These are phyloP conservation scores for Fusarium torreyae DNA, from an alignment of 2,329 filamentous ascomycete genomes.

Conservation along the genomic window DNA sequence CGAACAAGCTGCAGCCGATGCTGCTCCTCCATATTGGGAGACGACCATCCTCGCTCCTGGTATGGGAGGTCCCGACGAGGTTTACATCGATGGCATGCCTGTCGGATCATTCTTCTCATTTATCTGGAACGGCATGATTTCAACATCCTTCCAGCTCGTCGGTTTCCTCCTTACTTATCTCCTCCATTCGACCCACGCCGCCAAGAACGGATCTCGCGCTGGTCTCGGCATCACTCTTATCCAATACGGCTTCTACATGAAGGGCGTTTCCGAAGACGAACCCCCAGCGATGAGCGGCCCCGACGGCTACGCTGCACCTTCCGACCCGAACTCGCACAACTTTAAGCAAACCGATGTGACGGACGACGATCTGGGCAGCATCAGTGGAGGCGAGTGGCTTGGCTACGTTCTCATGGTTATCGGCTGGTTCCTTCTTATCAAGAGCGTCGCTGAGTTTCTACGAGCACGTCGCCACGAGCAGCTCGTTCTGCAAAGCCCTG, in stretches of 20 bases:
- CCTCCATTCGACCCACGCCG: slow-evolving; percentile 96
- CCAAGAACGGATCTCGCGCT: slow-evolving; percentile 96
- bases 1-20: slow-evolving; percentile 96
- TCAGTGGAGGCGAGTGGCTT: slow-evolving; percentile 87
- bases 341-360: slow-evolving; percentile 83
- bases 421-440: slow-evolving; percentile 97
- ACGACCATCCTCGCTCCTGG: slow-evolving; percentile 97
- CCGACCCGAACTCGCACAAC: slow-evolving; percentile 90
- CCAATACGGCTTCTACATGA: slow-evolving; percentile 98
- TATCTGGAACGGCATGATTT: slow-evolving; percentile 95
- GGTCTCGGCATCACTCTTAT: slow-evolving; percentile 96
- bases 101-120: slow-evolving; percentile 91
- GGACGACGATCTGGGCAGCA: slow-evolving; percentile 62
- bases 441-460: slow-evolving; percentile 92
- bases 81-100: slow-evolving; percentile 96
- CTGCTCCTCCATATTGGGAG: slow-evolving; percentile 98
- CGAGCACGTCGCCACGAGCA: slow-evolving; percentile 91
- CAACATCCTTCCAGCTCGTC: slow-evolving; percentile 96
- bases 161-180: slow-evolving; percentile 98
- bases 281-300: slow-evolving; percentile 64
- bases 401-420: slow-evolving; percentile 96
- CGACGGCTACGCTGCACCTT: slow-evolving; percentile 77
- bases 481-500: slow-evolving; percentile 91
- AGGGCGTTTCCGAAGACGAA: slow-evolving; percentile 67
- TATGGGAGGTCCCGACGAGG: slow-evolving; percentile 90